phyloP scores from a whole-genome alignment of 345 rosid genomes.

The Populus nigra region DNA sequence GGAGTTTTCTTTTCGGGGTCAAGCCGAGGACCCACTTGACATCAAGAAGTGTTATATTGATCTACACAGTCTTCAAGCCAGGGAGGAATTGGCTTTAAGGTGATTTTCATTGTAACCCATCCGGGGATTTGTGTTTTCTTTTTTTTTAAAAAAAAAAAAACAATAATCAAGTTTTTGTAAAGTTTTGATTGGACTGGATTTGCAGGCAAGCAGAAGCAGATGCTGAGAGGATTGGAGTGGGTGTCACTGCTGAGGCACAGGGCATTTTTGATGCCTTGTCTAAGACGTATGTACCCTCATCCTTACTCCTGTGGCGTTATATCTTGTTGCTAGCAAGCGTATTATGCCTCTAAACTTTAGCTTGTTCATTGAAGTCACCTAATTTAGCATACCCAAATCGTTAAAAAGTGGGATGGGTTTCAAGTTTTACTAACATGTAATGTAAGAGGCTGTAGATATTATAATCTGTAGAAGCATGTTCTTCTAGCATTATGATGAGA shows the following conservation, averaged over 20 bases:
- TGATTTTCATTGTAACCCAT: conserved; percentile 15
- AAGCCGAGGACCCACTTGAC: conserved; percentile 84
- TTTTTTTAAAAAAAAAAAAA: neutral
- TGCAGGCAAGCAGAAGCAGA: conserved; percentile 84
- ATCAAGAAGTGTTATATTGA: conserved; percentile 57
- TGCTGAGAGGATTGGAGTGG: conserved; percentile 88
- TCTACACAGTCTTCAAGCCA: conserved; percentile 56
- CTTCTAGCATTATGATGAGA: neutral
- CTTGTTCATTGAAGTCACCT: neutral
- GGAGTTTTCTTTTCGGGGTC: conserved; percentile 59
- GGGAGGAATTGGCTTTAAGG: conserved; percentile 85
- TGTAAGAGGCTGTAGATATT: neutral
- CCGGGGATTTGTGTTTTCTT: neutral
- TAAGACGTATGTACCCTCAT: conserved; percentile 62
- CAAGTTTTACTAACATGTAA: neutral
- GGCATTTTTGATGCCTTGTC: conserved; percentile 80
- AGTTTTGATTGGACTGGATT: conserved; percentile 1
- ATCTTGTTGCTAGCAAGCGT: neutral
- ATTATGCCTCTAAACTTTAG: neutral
- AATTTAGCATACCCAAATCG: neutral
- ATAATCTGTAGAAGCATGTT: neutral
- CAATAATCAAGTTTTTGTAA: neutral
- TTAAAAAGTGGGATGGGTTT: neutral
- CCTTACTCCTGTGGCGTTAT: neutral
- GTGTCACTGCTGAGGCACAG: conserved; percentile 89